Evolutionary conservation across 768 basidiomycete species (phyloP), one percentile per base, ranked within the genome.

Genomic region (Boletus insuetus): DNA sequence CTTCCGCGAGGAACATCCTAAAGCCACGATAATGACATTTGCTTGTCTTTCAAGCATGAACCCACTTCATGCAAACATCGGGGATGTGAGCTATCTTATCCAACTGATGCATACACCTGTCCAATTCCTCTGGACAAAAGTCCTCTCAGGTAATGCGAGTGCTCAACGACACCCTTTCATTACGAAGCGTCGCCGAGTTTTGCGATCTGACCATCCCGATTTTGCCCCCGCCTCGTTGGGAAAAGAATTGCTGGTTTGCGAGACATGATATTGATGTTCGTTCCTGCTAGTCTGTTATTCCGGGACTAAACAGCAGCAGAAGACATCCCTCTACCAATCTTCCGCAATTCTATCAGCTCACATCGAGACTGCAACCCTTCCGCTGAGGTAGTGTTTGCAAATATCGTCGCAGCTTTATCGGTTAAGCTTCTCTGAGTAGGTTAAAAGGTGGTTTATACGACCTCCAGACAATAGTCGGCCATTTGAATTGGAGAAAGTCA

Each of bases 1-100:
- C 6, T 79, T 89, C 58, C 80, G 82, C 17, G 90, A 91, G 58
- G 88, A 92, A 59, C 80, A 83, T 60, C 67, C 75, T 6, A 91
- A 88, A 64, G 65, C 82, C n/a, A 77, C 87, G 7, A 73, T 78
- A 24, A 59, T 89, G 42, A 67, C 76, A 3, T 82, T 87, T 51
- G 77, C 85, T 19, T 62, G 88, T 14, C 72, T 89, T 47, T 86
- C 87, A 20, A 71, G 70, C 54, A 66, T 68, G 37, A 57, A 70
- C 31, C 74, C 78, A 0, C 58, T 59, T 26, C 51, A 64, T 19
- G 59, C 73, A 19, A 70, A 74, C 49, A 29, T 67, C 10, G 75
- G 77, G 54, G 71, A 82, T 66, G 85, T 86, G 62, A 69, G 79
- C 58, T 4, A 42, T 54, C 12, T 22, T 51, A 54, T 47, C 37